phyloP scores from a whole-genome alignment of 805 yeast genomes.

The Metschnikowia aberdeeniae region DNA sequence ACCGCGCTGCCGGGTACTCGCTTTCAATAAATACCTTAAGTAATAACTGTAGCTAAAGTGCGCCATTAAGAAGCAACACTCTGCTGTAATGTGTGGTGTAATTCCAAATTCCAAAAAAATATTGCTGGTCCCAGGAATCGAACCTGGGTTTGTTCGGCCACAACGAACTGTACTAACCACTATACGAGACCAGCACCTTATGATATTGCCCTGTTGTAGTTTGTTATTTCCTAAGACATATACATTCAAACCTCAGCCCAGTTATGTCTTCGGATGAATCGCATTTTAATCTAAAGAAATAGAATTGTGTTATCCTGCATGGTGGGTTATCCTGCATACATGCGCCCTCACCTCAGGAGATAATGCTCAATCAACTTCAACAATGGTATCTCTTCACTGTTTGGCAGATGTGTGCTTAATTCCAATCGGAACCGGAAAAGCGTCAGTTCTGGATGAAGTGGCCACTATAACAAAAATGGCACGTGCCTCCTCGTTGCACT shows the following conservation, averaged over 20 bases:
- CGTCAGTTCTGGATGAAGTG: conserved; percentile 80
- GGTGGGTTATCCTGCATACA: not conserved
- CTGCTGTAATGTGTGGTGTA: too few relatives aligned
- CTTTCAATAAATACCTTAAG: not conserved
- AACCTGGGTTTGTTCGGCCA: conserved; percentile 73
- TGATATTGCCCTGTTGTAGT: too few relatives aligned
- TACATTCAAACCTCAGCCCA: too few relatives aligned
- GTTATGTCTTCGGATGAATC: too few relatives aligned
- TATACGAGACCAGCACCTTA: conserved; percentile 48
- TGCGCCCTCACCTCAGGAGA: not conserved
- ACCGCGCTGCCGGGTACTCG: not conserved
- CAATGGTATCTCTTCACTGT: conserved; percentile 51
- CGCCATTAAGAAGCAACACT: not conserved
- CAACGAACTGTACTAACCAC: conserved; percentile 72
- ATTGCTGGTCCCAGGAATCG: conserved; percentile 72
- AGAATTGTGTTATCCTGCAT: too few relatives aligned
- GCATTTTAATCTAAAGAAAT: too few relatives aligned
- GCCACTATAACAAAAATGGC: conserved; percentile 65
- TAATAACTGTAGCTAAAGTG: not conserved
- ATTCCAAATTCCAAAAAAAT: conserved; percentile 18
- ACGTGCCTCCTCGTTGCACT: conserved; percentile 56
- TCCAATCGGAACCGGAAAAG: conserved; percentile 76
- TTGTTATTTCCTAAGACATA: too few relatives aligned
- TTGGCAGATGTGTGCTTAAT: conserved; percentile 83
- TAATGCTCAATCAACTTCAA: not conserved